Base-by-base conservation (phyloP, 192 early-diverging fungal genomes). In the Funneliformis geosporum region DNA sequence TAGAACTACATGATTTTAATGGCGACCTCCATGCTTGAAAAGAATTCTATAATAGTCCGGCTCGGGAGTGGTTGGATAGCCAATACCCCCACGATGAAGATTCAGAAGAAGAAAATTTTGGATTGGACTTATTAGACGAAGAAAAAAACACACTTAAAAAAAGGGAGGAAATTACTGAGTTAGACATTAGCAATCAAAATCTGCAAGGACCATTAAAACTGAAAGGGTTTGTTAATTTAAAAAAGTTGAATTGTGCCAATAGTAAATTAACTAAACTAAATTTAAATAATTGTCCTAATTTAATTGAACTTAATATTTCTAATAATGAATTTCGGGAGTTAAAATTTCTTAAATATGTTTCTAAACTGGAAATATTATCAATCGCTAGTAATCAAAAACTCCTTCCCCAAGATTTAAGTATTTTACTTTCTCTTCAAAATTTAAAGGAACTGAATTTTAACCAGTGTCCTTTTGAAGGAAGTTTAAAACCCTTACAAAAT, bases 401-500 rank as follows among this genome's bases (percentile, higher is more conserved):
- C 8, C 8, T 8, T 43, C 42, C 42, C 4, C 42, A 3, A 6
- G 8, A 8, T 43, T 43, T 43, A 8, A 43, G 8, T 6, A 43
- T 6, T 8, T 43, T 43, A 3, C 42, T 8, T 43, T 6, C 3
- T 43, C 42, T 43, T 43, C 3, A 43, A 43, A 8, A 43, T 3
- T 43, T 43, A 43, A 8, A 43, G 42, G 8, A 43, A 6, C 8
- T 42, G 28, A 25, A 69, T 42, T 11, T 69, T 39, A 69, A 25
- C 16, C 5, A 69, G 5, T 69, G 67, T 28, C 23, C 67, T 7
- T 25, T 69, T 5, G 67, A 38, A 25, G 67, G 67, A 69, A 69
- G 67, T 69, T 25, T 69, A 25, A 69, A 69, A 42, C 67, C 27
- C n/a, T n/a, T n/a, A n/a, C n/a, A n/a, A n/a, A n/a, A n/a, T n/a